These are phyloP conservation scores for Dipodascus albidus DNA, from an alignment of 805 yeast species.

Conservation along the genomic window DNA sequence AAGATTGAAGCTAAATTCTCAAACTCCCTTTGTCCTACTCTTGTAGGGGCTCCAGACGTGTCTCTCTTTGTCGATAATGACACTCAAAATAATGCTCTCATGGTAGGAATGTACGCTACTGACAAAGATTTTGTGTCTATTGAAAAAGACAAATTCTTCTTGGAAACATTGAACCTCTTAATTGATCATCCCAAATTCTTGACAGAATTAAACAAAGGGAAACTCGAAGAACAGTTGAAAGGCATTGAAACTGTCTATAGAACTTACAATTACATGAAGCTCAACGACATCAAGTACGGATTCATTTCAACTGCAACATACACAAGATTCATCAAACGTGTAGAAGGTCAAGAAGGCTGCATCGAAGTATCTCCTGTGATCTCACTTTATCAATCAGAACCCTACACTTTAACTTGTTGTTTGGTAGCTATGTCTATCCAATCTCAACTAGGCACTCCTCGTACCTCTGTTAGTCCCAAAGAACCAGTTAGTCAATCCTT, in stretches of 20 bases:
- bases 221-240: slow-evolving; percentile 3
- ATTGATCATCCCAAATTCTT: neutral
- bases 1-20: slow-evolving; percentile 5
- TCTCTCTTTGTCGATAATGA: slow-evolving; percentile 2
- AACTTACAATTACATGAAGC: slow-evolving; percentile 8
- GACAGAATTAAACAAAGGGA: slow-evolving; percentile 5
- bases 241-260: neutral
- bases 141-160: slow-evolving; percentile 2
- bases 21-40: slow-evolving; percentile 3
- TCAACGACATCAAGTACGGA: slow-evolving; percentile 16
- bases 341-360: slow-evolving; percentile 1
- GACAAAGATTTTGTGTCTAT: slow-evolving; percentile 2
- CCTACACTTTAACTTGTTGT: slow-evolving; percentile 2
- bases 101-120: slow-evolving; percentile 7
- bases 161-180: neutral
- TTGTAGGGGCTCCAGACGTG: slow-evolving; percentile 8
- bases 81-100: neutral
- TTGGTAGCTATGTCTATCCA: slow-evolving; percentile 8
- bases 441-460: slow-evolving; percentile 4
- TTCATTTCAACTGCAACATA: slow-evolving; percentile 11
- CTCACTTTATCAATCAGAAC: slow-evolving; percentile 1
- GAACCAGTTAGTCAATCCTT: neutral
- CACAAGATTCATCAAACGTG: slow-evolving; percentile 12
- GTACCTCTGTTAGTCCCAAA: neutral
- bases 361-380: slow-evolving; percentile 12